Conservation (phyloP, 139 green algal species). For the Picochlorum sp. region DNA sequence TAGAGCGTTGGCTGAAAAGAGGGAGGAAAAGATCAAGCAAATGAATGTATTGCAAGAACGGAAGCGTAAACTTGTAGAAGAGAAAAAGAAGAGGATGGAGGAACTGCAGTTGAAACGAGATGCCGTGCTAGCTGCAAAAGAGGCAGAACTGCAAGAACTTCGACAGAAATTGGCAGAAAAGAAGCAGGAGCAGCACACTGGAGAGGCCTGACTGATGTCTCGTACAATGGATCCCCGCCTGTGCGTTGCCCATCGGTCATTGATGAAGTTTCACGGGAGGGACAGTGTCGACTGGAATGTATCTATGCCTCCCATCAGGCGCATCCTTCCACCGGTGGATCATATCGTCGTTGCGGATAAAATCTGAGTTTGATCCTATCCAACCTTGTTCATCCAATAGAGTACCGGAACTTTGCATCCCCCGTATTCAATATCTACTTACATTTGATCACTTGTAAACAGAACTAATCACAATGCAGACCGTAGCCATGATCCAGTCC, state of each 20-base stretch:
- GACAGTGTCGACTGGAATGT: no score
- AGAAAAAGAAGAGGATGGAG: neutral
- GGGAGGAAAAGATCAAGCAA: constrained; percentile 7
- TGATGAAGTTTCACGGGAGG: no score
- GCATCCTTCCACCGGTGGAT: no score
- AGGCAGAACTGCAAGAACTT: constrained; percentile 6
- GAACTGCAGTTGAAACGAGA: constrained; percentile 4
- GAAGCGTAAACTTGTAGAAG: neutral
- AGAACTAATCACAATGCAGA: constrained; percentile 11
- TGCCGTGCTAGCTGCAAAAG: neutral
- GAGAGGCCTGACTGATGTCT: no score
- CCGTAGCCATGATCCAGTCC: constrained; percentile 2
- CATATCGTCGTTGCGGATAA: neutral
- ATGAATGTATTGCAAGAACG: constrained; percentile 2
- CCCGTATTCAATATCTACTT: neutral
- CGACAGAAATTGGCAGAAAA: constrained; percentile 5
- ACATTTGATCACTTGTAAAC: neutral
- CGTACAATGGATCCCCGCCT: no score
- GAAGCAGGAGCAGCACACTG: neutral
- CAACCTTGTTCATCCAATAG: neutral
- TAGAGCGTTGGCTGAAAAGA: constrained; percentile 7
- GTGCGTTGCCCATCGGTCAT: no score
- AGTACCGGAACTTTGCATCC: no score
- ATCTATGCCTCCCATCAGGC: no score
- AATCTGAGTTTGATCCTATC: constrained; percentile 2